Evolutionary conservation across 192 early-diverging fungal genomes (phyloP), one percentile per base, ranked within the genome.

Genomic region (Backusella westeae): DNA sequence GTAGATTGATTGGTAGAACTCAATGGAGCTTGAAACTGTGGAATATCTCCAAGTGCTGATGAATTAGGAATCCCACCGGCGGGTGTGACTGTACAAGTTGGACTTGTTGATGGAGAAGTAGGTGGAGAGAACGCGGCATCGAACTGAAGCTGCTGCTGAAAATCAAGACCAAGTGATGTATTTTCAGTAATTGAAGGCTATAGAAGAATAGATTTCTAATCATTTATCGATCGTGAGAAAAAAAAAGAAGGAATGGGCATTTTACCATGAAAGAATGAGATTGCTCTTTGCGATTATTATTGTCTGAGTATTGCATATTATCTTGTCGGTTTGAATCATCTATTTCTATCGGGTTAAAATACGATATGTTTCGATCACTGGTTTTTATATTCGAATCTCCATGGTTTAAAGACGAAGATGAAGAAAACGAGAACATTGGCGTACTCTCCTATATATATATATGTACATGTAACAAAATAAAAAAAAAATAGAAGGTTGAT

Each of bases 181-280:
- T 63, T 63, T 63, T 63, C 23, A 12, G 56, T 29, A 63, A 63
- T 63, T 12, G 56, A 63, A 63, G 56, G n/a, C 56, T 63, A 63
- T 32, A 63, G 8, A 63, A 63, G 56, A 63, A 63, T 63, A 63
- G n/a, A 69, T 39, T 69, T 69, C 68, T 38, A 69, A 68, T 68
- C 67, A 68, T 68, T 34, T 68, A 35, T 38, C 68, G 56, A 69
- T 69, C 68, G 68, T 69, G 68, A 69, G 68, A 69, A 69, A 69
- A 69, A 69, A 39, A 21, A 41, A 69, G 35, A 63, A 63, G 8
- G 7, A 63, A 63, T 63, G 26, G 56, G 12, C 56, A 63, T 23
- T 63, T 63, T 63, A 63, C 56, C 56, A 63, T 63, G 56, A 63
- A 63, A 14, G 56, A 14, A 63, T 26, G 56, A 63, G 56, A 29